A percentile compares a stretch with the other conserved stretches of the same genome.
phyloP scores from a whole-genome alignment of 2,329 filamentous ascomycete genomes.

The Aspergillus clavatus region DNA sequence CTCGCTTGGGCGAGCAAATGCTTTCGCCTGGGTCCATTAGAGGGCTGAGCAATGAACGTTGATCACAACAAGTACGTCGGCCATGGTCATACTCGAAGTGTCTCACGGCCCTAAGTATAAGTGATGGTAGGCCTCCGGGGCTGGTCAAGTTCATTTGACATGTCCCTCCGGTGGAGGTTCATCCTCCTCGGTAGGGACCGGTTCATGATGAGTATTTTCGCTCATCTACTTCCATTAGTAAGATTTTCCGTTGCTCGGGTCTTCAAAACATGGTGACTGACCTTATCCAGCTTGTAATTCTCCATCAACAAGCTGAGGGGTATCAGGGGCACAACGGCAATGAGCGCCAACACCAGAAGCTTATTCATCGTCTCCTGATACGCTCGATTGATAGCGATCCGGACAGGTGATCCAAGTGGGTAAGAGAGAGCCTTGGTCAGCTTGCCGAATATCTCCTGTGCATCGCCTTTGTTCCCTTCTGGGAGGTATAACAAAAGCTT shows the following conservation, averaged over 20 bases:
- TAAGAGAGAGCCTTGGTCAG: conserved; percentile 55
- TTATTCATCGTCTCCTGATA: conserved; percentile 63
- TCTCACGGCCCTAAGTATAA: not conserved
- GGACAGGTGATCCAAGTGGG: conserved; percentile 51
- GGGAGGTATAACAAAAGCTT: conserved; percentile 51
- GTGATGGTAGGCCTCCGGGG: not conserved
- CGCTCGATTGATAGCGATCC: conserved; percentile 57
- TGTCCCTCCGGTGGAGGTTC: conserved; percentile 17
- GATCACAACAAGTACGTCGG: no score
- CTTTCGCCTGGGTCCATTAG: not conserved
- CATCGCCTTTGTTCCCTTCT: conserved; percentile 36
- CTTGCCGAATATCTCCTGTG: conserved; percentile 48
- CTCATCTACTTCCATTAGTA: conserved; percentile 25
- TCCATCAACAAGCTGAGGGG: conserved; percentile 53
- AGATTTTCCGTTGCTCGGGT: not conserved
- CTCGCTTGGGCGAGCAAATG: not conserved
- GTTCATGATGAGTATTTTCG: conserved; percentile 13
- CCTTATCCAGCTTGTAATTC: conserved; percentile 55
- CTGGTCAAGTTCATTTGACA: conserved; percentile 25
- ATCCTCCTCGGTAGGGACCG: conserved; percentile 8
- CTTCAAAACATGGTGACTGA: conserved; percentile 14
- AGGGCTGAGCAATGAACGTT: not conserved
- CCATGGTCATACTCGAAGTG: not conserved
- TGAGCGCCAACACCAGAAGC: conserved; percentile 52
- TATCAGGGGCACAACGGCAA: conserved; percentile 53